phyloP scores from a whole-genome alignment of 192 early-diverging fungal genomes.

The Polychytrium aggregatum region DNA sequence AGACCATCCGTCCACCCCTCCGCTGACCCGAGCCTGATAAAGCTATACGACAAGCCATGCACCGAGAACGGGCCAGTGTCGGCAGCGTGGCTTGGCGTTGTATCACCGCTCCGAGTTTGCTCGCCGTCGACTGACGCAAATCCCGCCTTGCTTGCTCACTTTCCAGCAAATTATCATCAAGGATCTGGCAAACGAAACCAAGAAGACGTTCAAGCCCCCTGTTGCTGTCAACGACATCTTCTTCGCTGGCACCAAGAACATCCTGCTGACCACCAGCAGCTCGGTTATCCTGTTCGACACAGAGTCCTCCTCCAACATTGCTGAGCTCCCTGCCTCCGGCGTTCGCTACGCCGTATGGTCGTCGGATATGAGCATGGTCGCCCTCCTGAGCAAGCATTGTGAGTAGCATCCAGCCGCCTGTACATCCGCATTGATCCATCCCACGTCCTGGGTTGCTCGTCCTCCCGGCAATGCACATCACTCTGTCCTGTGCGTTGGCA shows the following conservation, averaged over 20 bases:
- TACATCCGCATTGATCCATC: not conserved
- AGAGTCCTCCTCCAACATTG: constrained; percentile 61
- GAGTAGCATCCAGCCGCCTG: constrained; percentile 9
- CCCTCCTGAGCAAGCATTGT: constrained; percentile 93
- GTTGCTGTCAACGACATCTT: constrained; percentile 75
- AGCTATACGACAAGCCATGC: no score
- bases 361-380: constrained; percentile 74
- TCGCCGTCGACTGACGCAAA: no score
- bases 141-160: no score
- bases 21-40: no score
- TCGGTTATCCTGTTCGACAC: constrained; percentile 89
- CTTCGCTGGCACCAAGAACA: constrained; percentile 71
- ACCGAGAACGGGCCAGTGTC: no score
- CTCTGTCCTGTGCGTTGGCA: not conserved
- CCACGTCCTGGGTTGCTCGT: not conserved
- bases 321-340: constrained; percentile 68
- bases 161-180: constrained; percentile 71
- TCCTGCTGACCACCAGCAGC: constrained; percentile 71
- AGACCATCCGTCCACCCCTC: no score
- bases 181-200: constrained; percentile 74
- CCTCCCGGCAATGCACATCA: not conserved
- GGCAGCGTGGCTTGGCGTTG: no score
- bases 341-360: constrained; percentile 96
- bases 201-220: constrained; percentile 80
- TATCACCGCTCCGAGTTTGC: no score